Evolutionary conservation across 345 rosid genomes (phyloP), one percentile per base, ranked within the genome.

Genomic region (Odontarrhena argentea): DNA sequence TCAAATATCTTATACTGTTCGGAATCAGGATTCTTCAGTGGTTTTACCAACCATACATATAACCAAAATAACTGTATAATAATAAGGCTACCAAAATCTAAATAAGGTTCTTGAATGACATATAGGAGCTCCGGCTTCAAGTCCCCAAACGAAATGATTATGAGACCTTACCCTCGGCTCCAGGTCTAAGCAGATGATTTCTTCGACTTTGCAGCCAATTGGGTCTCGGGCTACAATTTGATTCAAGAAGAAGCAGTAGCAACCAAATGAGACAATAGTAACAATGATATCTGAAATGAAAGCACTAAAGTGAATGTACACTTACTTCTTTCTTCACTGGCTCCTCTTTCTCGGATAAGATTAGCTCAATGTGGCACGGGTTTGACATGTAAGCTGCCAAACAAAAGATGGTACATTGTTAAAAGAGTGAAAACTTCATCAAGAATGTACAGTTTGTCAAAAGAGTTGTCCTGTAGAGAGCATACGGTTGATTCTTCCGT

Each of bases 401-500:
- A 38, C 22, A 8, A 38, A 24, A 12, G 3, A 44, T 10, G 30
- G 30, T 8, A 6, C 26, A 10, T 11, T 36, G 7, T 18, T 32
- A 14, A 24, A 18, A 13, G 9, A 60, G 57, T 25, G 22, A 15
- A 15, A 18, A 46, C 8, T 43, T 28, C 9, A 0, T 24, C 12
- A 12, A 42, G 22, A 59, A 11, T 8, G 36, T 13, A 59, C 3
- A 28, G 5, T 28, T 28, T 12, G 6, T 35, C 2, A 36, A 36
- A 49, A 54, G 18, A 38, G 3, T 7, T 8, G 9, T 7, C 12
- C 46, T 22, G 24, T 25, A 55, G 45, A 42, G 38, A 18, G 64
- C 91, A 69, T 68, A 87, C 94, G 91, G 41, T 87, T 87, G 48
- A 86, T 88, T 74, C 96, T 82, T 77, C 96, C 92, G 47, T 86